phyloP scores from a whole-genome alignment of 257 asterid genomes.

The Phtheirospermum japonicum region DNA sequence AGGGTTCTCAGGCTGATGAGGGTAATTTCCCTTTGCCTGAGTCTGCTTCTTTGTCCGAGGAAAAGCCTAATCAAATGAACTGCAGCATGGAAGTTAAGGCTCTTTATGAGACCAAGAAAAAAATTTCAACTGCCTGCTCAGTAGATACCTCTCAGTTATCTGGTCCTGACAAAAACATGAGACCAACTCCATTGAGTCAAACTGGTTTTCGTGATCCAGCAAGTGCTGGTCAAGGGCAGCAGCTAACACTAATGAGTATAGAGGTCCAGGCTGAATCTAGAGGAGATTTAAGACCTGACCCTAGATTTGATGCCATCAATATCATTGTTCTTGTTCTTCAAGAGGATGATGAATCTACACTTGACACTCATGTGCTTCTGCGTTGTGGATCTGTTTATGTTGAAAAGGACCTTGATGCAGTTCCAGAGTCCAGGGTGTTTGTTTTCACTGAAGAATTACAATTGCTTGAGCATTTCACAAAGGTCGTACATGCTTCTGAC shows the following conservation, averaged over 20 bases:
- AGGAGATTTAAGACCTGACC: conserved; percentile 91
- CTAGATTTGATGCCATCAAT: conserved; percentile 86
- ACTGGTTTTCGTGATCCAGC: conserved; percentile 90
- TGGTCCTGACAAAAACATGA: conserved; percentile 67
- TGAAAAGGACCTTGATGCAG: conserved; percentile 58
- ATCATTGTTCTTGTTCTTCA: conserved; percentile 67
- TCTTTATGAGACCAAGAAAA: conserved; percentile 30
- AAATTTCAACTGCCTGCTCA: conserved; percentile 39
- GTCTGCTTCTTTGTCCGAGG: conserved; percentile 31
- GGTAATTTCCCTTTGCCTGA: conserved; percentile 36
- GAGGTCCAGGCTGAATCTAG: conserved; percentile 90
- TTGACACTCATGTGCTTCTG: conserved; percentile 58
- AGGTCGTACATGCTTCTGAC: conserved; percentile 53
- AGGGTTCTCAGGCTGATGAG: conserved; percentile 44
- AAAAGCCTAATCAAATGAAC: conserved; percentile 33
- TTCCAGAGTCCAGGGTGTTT: conserved; percentile 49
- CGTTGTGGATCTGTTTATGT: conserved; percentile 40
- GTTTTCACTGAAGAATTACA: conserved; percentile 59
- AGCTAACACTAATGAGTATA: conserved; percentile 74
- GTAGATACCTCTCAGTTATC: conserved; percentile 80
- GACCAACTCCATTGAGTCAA: conserved; percentile 87
- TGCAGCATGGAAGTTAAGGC: conserved; percentile 32
- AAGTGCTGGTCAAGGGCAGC: conserved; percentile 84
- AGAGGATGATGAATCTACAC: conserved; percentile 56
- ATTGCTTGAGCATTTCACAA: conserved; percentile 55